Conservation (phyloP, 441 rosid species). For the Gossypium davidsonii region DNA sequence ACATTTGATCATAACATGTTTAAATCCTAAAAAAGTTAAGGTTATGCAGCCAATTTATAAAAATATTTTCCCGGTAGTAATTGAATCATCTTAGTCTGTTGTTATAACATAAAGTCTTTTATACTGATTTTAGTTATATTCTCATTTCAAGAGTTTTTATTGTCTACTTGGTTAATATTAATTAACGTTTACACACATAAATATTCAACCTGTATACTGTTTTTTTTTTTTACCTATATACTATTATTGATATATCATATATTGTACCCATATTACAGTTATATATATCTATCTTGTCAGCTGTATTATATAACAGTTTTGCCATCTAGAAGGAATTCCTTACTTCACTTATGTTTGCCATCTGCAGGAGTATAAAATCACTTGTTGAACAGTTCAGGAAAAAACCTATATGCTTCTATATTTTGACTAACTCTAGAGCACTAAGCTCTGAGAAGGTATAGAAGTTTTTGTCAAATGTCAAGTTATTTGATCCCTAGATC, state of each 20-base stretch:
- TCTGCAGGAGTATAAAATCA: slow-evolving; percentile 67
- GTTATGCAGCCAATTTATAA: not conserved
- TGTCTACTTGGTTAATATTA: slow-evolving; percentile 3
- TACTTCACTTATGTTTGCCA: not conserved
- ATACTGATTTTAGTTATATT: not conserved
- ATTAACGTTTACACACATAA: not conserved
- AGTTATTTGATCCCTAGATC: slow-evolving; percentile 13
- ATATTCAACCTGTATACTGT: not conserved
- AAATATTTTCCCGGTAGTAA: not conserved
- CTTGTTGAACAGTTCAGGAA: slow-evolving; percentile 67
- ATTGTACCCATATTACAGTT: not conserved
- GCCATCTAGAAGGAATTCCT: not conserved
- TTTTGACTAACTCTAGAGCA: slow-evolving; percentile 89
- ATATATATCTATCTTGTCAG: not conserved
- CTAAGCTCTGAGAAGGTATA: slow-evolving; percentile 82
- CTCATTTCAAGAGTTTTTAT: slow-evolving; percentile 1
- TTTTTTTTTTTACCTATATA: too few relatives aligned
- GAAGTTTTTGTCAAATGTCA: slow-evolving; percentile 9
- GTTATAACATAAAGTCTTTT: not conserved
- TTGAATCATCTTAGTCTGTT: not conserved
- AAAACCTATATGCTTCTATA: slow-evolving; percentile 80
- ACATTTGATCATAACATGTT: not conserved
- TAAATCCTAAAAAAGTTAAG: not conserved
- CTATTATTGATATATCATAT: not conserved
- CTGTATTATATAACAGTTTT: not conserved